Conservation (phyloP, 768 basidiomycete species). For the Cystoderma amianthinum region DNA sequence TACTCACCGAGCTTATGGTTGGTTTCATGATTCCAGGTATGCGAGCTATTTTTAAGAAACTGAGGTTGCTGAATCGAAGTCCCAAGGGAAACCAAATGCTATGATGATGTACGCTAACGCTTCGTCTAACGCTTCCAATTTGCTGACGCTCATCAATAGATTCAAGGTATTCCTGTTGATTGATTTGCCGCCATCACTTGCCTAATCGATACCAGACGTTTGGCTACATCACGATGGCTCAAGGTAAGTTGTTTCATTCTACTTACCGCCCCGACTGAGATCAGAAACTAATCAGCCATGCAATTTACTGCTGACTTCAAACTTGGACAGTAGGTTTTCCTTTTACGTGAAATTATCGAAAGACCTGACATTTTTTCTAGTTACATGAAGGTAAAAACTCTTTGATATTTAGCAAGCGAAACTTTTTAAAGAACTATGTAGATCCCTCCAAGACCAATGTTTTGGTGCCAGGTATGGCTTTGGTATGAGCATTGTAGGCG, state of each 20-base stretch:
- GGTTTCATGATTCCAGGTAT: conserved; percentile 46
- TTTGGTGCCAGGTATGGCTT: conserved; percentile 48
- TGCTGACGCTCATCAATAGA: conserved; percentile 11
- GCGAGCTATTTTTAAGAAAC: conserved; percentile 8
- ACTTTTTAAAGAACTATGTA: conserved; percentile 11
- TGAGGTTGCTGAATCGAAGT: no score
- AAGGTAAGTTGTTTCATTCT: conserved; percentile 19
- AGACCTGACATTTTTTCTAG: conserved; percentile 17
- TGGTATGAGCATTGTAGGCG: no score
- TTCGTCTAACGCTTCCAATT: no score
- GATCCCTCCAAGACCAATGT: conserved; percentile 62
- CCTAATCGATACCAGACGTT: conserved; percentile 52
- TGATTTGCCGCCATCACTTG: no score
- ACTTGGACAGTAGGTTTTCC: conserved; percentile 60
- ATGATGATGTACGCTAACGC: conserved; percentile 54
- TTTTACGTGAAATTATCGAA: neutral
- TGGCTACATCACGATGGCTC: conserved; percentile 60
- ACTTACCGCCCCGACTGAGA: neutral
- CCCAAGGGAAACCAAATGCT: conserved; percentile 64
- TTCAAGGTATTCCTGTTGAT: conserved; percentile 22
- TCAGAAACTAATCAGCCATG: conserved; percentile 33
- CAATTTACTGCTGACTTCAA: conserved; percentile 72
- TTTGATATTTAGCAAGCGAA: conserved; percentile 7
- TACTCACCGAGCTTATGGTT: conserved; percentile 69
- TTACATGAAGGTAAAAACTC: conserved; percentile 36